Base-by-base conservation (phyloP, 176 grass and related monocot species). In the Pontederia crassipes region DNA sequence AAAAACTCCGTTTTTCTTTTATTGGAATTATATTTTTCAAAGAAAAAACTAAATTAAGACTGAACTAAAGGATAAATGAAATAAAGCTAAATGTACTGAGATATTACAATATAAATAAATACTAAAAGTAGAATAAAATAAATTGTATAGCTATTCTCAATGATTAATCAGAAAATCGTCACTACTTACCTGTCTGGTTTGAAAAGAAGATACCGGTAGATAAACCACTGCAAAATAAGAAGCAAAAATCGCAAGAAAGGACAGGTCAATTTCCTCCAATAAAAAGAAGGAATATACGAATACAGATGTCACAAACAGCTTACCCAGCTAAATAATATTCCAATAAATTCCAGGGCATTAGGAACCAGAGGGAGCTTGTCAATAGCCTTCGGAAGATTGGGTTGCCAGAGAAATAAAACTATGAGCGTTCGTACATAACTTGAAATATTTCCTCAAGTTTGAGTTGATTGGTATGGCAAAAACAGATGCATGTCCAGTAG, bases 121-220 rank as follows among this genome's bases (percentile, higher is more conserved):
- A 46, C 9, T 26, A 32, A 10, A 20, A n/a, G 26, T 4, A 18
- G 55, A 49, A 28, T 35, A 27, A 35, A 45, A 15, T 4, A 17
- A 14, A 62, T 63, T 64, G 14, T 45, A 24, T 0, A 24, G 20
- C 20, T 24, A 24, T 24, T 24, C 20, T 24, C n/a, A 16, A 74
- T 60, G 45, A 28, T 50, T 50, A 11, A 57, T 9, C 8, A 45
- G 11, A 32, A 6, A 56, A 49, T 40, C 4, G 57, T 10, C 53
- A 12, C n/a, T 74, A 40, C 64, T 57, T 85, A 91, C 93, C 87
- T 91, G 50, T 88, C 85, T 51, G 79, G 65, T 66, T 83, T 97
- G 79, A 97, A 88, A 24, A 97, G 77, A 57, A 97, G 93, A 65
- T 97, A 91, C 48, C 82, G 82, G 58, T 97, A 97, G 72, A 97